Conservation (phyloP, 192 early-diverging fungal species). For the Mortierella alpina region DNA sequence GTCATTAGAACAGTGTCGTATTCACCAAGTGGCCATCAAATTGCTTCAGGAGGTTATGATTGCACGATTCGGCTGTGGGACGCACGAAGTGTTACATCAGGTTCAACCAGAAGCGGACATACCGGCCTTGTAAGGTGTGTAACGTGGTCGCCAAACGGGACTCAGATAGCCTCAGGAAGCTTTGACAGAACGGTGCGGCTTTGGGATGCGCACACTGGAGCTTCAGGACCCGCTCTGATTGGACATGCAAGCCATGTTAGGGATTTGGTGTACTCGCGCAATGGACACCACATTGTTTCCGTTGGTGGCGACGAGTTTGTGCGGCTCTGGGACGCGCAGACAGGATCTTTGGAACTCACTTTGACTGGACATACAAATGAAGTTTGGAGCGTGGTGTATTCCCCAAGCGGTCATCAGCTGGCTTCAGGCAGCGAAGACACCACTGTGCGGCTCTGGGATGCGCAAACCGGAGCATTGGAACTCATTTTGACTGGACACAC, state of each 20-base stretch:
- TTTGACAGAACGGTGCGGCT: not conserved
- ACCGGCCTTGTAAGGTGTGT: not conserved
- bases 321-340: not conserved
- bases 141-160: not conserved
- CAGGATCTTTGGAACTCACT: not conserved
- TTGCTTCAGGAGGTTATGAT: not conserved
- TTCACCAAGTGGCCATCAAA: not conserved
- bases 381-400: not conserved
- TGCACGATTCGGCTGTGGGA: constrained; percentile 6
- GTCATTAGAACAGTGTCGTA: not conserved
- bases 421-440: not conserved
- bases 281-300: not conserved
- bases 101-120: not conserved
- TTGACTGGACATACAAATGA: not conserved
- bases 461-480: not conserved
- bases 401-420: constrained; percentile 6
- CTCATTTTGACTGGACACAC: not conserved
- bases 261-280: not conserved
- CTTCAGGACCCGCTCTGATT: not conserved
- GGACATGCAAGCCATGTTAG: not conserved
- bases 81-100: not conserved
- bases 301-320: not conserved
- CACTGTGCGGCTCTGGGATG: not conserved
- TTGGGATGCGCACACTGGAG: constrained; percentile 1
- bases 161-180: not conserved